Conservation (phyloP, 2,329 filamentous ascomycete species). For the Talaromyces sp. region DNA sequence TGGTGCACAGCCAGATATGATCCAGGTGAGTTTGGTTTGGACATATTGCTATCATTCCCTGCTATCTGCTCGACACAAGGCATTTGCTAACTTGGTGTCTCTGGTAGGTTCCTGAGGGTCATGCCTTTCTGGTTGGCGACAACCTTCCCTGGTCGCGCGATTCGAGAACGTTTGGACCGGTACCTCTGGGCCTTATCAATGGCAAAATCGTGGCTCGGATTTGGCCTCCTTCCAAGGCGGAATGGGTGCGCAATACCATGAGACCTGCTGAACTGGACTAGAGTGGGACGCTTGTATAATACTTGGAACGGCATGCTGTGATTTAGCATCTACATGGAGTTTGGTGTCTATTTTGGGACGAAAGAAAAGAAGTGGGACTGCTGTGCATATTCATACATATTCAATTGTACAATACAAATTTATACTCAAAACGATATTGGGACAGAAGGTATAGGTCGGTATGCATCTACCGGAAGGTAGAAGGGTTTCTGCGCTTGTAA, state of each 20-base stretch:
- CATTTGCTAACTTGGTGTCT: constrained; percentile 4
- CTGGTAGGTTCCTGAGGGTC: constrained; percentile 77
- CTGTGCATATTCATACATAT: constrained; percentile 48
- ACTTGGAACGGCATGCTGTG: not conserved
- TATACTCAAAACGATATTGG: constrained; percentile 27
- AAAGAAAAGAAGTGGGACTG: constrained; percentile 20
- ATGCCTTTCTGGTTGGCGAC: constrained; percentile 90
- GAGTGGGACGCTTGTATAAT: constrained; percentile 1
- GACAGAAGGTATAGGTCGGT: constrained; percentile 23
- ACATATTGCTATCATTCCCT: not conserved
- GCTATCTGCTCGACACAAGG: not conserved
- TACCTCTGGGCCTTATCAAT: constrained; percentile 80
- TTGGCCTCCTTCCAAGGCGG: constrained; percentile 39
- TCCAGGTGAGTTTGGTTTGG: constrained; percentile 50
- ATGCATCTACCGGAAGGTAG: constrained; percentile 44
- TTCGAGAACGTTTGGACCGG: constrained; percentile 80
- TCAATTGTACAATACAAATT: constrained; percentile 46
- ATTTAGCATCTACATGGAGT: constrained; percentile 31
- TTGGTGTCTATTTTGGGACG: constrained; percentile 22
- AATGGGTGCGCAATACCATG: constrained; percentile 43
- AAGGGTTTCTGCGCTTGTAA: constrained; percentile 62
- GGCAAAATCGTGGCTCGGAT: constrained; percentile 72
- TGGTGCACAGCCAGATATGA: constrained; percentile 43
- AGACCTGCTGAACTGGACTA: constrained; percentile 32
- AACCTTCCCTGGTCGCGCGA: constrained; percentile 83